Base-by-base conservation (phyloP, 352 stramenopile species). In the Phytophthora agathidicida region DNA sequence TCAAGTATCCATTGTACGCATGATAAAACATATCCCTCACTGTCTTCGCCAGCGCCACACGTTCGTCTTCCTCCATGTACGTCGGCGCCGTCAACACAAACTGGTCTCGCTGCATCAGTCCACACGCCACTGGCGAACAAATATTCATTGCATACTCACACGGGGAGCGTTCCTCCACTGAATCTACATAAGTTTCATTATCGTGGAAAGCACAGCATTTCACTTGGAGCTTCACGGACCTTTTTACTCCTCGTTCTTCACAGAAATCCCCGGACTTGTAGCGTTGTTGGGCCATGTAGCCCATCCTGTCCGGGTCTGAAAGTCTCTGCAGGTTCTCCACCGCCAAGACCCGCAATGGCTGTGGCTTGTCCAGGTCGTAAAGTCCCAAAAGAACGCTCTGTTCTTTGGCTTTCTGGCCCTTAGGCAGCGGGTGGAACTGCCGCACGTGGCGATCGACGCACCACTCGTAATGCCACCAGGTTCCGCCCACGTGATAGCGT, bases 21-120 rank as follows among this genome's bases (percentile, higher is more conserved):
- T 97, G 89, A 50, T 95, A 94, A 44, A 96, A 96, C 88, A 97
- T 96, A 31, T 89, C 84, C 20, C 81, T 81, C 61, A 95, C 86
- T 3, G 79, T 95, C 30, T 69, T 56, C 2, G 68, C 67, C 24
- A 93, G 67, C 22, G 75, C 73, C 22, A 65, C 52, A 1, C 71
- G 75, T 51, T 93, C 83, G 5, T 88, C 74, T 19, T 88, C 73
- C 23, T 71, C 67, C 64, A 91, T 80, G 24, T 42, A 65, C 13
- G 66, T 71, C 28, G 76, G 65, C 32, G 75, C 71, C 2, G 65
- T 76, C 22, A 88, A 66, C 13, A 83, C 76, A 65, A 89, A 90
- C 65, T 88, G 74, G 44, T 93, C 81, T 14, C 72, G 60, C 37
- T 89, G 81, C 65, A 91, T 76, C 20, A 93, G 49, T 19, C 82